A percentile compares a stretch with the other conserved stretches of the same genome.
Evolutionary conservation across 495 filamentous ascomycete genomes (phyloP).

Genomic region (Aspergillus ostianus): DNA sequence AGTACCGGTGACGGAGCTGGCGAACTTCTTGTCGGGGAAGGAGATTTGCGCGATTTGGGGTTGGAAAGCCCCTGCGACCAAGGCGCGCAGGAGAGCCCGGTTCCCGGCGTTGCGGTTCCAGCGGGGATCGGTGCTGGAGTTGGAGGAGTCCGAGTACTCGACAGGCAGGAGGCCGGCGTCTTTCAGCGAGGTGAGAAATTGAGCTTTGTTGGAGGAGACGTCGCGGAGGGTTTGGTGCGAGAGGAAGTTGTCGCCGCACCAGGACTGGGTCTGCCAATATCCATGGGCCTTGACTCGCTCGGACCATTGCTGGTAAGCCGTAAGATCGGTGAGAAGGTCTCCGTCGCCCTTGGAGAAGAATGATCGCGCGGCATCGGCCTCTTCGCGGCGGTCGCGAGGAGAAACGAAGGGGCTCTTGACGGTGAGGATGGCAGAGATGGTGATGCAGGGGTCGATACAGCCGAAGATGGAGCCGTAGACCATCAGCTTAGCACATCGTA

Average conservation of each 20-base stretch:
- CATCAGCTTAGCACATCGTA: slow-evolving; percentile 91
- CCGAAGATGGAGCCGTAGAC: slow-evolving; percentile 93
- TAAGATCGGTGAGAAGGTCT: slow-evolving; percentile 81
- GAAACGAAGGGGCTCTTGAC: slow-evolving; percentile 80
- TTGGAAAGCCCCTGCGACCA: slow-evolving; percentile 88
- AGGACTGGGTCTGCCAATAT: slow-evolving; percentile 63
- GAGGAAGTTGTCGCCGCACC: slow-evolving; percentile 89
- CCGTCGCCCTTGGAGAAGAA: slow-evolving; percentile 74
- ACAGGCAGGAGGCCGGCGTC: slow-evolving; percentile 78
- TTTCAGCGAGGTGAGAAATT: slow-evolving; percentile 81
- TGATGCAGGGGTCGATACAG: slow-evolving; percentile 82
- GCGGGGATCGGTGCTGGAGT: slow-evolving; percentile 13
- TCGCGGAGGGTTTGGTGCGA: slow-evolving; percentile 78
- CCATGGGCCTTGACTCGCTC: slow-evolving; percentile 54
- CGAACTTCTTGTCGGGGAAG: slow-evolving; percentile 93
- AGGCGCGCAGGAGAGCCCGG: slow-evolving; percentile 70
- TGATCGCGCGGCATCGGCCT: slow-evolving; percentile 72
- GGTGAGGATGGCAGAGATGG: slow-evolving; percentile 88
- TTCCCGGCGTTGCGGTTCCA: slow-evolving; percentile 54
- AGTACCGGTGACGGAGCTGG: slow-evolving; percentile 75
- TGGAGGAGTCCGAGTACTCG: slow-evolving; percentile 35
- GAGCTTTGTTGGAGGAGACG: slow-evolving; percentile 78
- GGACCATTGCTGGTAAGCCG: slow-evolving; percentile 80
- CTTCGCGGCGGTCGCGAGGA: slow-evolving; percentile 75
- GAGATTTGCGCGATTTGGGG: slow-evolving; percentile 89